These are phyloP conservation scores for Xylaria grammica DNA, from an alignment of 495 filamentous ascomycete genomes.

Conservation along the genomic window DNA sequence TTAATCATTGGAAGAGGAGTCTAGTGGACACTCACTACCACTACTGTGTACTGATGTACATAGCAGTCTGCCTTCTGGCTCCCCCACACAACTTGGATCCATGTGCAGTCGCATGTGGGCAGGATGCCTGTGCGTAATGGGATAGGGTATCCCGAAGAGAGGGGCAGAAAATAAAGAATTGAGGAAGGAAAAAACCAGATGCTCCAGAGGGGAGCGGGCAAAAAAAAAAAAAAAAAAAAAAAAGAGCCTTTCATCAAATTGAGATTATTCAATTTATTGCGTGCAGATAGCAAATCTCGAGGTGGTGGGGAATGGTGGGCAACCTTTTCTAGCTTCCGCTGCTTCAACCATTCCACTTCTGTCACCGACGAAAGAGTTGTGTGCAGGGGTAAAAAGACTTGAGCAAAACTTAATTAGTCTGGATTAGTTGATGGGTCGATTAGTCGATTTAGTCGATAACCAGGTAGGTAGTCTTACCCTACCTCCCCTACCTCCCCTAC, in stretches of 20 bases:
- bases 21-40: not conserved
- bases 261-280: constrained; percentile 23
- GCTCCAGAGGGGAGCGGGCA: not conserved
- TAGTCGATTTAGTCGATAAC: too few relatives aligned
- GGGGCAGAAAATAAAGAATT: too few relatives aligned
- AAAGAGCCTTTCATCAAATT: not conserved
- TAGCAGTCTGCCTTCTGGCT: not conserved
- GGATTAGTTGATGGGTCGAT: too few relatives aligned
- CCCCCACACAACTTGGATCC: not conserved
- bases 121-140: constrained; percentile 5
- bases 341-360: constrained; percentile 12
- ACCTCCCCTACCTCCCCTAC: not conserved
- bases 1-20: constrained; percentile 1
- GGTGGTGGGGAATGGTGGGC: constrained; percentile 1
- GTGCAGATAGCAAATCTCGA: constrained; percentile 20
- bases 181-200: not conserved
- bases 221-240: not conserved
- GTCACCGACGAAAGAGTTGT: constrained; percentile 11
- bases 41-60: not conserved
- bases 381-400: constrained; percentile 7
- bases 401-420: constrained; percentile 1
- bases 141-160: not conserved
- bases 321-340: constrained; percentile 13
- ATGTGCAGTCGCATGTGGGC: not conserved
- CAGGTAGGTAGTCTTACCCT: not conserved